Evolutionary conservation across 306 rosid genomes (phyloP).

Genomic region (Trifolium repens): DNA sequence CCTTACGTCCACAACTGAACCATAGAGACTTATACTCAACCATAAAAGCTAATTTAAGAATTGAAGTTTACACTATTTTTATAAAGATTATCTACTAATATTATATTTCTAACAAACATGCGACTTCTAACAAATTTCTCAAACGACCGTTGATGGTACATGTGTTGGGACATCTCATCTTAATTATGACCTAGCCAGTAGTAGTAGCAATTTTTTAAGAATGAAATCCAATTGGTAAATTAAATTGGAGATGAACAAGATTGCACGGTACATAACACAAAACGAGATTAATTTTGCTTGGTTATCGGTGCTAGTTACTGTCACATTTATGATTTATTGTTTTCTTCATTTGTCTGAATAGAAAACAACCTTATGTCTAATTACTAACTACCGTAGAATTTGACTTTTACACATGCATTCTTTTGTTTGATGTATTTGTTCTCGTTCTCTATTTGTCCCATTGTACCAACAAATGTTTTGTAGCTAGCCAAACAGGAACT

Average conservation of each 20-base stretch:
- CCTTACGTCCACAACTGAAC: too few relatives aligned
- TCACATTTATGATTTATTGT: conserved; percentile 30
- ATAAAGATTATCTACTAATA: too few relatives aligned
- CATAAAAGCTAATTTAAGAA: too few relatives aligned
- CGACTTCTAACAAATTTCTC: too few relatives aligned
- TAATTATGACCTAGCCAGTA: too few relatives aligned
- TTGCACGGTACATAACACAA: conserved; percentile 19
- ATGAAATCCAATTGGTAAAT: too few relatives aligned
- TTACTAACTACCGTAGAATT: conserved; percentile 34
- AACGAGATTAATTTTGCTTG: conserved; percentile 2
- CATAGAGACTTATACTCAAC: too few relatives aligned
- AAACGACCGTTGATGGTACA: too few relatives aligned
- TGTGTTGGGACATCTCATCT: too few relatives aligned
- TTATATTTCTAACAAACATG: too few relatives aligned
- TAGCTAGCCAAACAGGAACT: conserved; percentile 24
- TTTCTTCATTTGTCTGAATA: conserved; percentile 35
- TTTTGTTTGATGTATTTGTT: conserved; percentile 45
- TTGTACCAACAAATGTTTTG: conserved; percentile 28
- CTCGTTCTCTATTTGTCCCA: conserved; percentile 33
- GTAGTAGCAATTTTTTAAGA: too few relatives aligned
- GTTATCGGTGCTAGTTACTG: conserved; percentile 17
- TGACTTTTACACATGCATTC: conserved; percentile 46
- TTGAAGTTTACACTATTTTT: too few relatives aligned
- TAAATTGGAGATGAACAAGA: neutral
- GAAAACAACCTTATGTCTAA: conserved; percentile 39